These are phyloP conservation scores for Keqinozyma sinolaborantium DNA, from an alignment of 1,139 yeast genomes.

Conservation along the genomic window DNA sequence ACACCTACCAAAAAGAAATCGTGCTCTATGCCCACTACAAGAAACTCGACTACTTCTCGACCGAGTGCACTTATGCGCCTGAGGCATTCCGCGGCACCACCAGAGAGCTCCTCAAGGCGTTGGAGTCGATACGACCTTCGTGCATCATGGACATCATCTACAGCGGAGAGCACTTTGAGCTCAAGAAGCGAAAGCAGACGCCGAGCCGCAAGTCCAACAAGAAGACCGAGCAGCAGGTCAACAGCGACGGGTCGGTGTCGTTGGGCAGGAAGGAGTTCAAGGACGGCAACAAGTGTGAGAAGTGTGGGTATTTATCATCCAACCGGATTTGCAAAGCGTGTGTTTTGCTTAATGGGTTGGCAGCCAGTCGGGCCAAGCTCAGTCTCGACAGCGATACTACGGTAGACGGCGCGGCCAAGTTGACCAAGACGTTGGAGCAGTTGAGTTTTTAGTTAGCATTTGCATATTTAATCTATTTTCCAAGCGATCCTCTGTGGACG, in stretches of 20 bases:
- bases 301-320: slow-evolving; percentile 89
- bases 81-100: slow-evolving; percentile 99
- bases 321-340: slow-evolving; percentile 93
- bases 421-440: slow-evolving; percentile 62
- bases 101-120: slow-evolving; percentile 80
- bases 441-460: slow-evolving; percentile 47
- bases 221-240: slow-evolving; percentile 44
- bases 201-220: slow-evolving; percentile 25
- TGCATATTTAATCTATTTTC: slow-evolving; percentile 4
- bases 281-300: slow-evolving; percentile 75
- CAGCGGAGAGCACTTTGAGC: slow-evolving; percentile 83
- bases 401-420: slow-evolving; percentile 65
- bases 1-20: slow-evolving; percentile 94
- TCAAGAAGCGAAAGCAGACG: slow-evolving; percentile 52
- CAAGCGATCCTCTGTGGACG: slow-evolving; percentile 21
- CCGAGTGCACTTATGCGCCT: slow-evolving; percentile 97
- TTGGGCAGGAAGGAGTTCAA: slow-evolving; percentile 30
- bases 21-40: slow-evolving; percentile 96
- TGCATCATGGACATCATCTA: slow-evolving; percentile 92
- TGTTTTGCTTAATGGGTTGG: slow-evolving; percentile 79
- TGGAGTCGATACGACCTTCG: slow-evolving; percentile 88
- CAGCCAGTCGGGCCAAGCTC: slow-evolving; percentile 65
- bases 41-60: slow-evolving; percentile 90
- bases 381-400: slow-evolving; percentile 47
- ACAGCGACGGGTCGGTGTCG: slow-evolving; percentile 59